Conservation (phyloP, 2,329 filamentous ascomycete species). For the Fusarium decemcellulare region DNA sequence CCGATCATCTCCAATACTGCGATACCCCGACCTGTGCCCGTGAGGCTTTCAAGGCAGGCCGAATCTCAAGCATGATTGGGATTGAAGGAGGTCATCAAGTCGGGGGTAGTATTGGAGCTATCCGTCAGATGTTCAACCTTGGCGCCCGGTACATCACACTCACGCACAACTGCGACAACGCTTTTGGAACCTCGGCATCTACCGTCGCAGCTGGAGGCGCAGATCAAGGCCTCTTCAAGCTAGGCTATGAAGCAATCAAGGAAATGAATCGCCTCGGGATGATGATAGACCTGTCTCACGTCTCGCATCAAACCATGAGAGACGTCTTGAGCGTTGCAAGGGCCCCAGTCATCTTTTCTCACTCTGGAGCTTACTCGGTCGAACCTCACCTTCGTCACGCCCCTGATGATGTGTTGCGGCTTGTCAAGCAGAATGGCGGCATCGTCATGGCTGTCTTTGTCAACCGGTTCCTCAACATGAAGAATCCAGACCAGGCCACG, state of each 20-base stretch:
- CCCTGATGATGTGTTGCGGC: constrained; percentile 55
- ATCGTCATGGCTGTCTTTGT: constrained; percentile 58
- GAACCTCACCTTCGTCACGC: constrained; percentile 54
- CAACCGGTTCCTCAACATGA: constrained; percentile 51
- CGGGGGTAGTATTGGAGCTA: constrained; percentile 50
- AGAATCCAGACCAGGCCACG: constrained; percentile 47
- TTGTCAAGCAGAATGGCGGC: constrained; percentile 53
- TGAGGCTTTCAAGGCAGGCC: constrained; percentile 48
- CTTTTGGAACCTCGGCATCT: constrained; percentile 47
- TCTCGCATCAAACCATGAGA: constrained; percentile 48
- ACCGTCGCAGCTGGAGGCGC: constrained; percentile 44
- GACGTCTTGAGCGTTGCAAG: constrained; percentile 44
- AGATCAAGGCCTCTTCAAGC: constrained; percentile 41
- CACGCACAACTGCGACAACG: constrained; percentile 53
- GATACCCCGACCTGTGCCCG: constrained; percentile 45
- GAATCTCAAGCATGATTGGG: constrained; percentile 54
- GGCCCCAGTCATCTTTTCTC: constrained; percentile 51
- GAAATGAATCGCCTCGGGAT: constrained; percentile 56
- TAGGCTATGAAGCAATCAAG: constrained; percentile 46
- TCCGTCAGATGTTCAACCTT: constrained; percentile 53
- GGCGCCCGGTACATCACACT: constrained; percentile 56
- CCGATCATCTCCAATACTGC: constrained; percentile 43
- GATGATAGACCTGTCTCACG: constrained; percentile 51
- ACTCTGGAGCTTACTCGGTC: constrained; percentile 47
- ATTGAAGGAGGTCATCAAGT: constrained; percentile 55